Percentiles rank a stretch among this genome's conserved stretches.
These are phyloP conservation scores for Phyllosticta citribraziliensis DNA, from an alignment of 2,329 filamentous ascomycete genomes.

Conservation along the genomic window DNA sequence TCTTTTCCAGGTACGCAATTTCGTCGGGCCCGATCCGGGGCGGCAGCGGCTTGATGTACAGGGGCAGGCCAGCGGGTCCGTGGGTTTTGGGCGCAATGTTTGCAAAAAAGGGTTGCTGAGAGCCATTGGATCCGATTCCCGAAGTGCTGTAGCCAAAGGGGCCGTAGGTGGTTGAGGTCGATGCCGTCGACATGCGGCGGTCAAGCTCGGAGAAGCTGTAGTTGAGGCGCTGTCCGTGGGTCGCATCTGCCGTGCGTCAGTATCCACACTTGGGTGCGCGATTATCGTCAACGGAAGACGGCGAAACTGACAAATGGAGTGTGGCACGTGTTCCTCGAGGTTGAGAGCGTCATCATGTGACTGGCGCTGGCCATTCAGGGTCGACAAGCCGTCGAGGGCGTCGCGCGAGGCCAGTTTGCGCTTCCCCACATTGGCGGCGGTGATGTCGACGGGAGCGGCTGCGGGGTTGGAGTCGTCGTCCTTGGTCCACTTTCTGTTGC, in stretches of 20 bases:
- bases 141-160: slow-evolving; percentile 27
- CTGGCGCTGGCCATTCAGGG: slow-evolving; percentile 21
- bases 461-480: slow-evolving; percentile 27
- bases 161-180: background rate
- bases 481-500: slow-evolving; percentile 33
- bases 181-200: slow-evolving; percentile 30
- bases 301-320: slow-evolving; percentile 49
- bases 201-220: slow-evolving; percentile 34
- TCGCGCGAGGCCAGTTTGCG: slow-evolving; percentile 31
- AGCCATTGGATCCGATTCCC: background rate
- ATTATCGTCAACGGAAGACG: background rate
- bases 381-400: slow-evolving; percentile 23
- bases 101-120: slow-evolving; percentile 28
- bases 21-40: slow-evolving; percentile 70
- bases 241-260: slow-evolving; percentile 33
- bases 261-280: background rate
- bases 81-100: slow-evolving; percentile 37
- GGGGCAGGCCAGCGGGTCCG: slow-evolving; percentile 39
- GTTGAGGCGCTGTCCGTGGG: slow-evolving; percentile 33
- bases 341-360: slow-evolving; percentile 25
- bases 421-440: slow-evolving; percentile 17
- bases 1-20: slow-evolving; percentile 70
- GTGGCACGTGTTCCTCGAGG: slow-evolving; percentile 49
- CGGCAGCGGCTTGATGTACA: slow-evolving; percentile 74
- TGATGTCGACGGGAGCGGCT: slow-evolving; percentile 10